These are phyloP conservation scores for Cryptococcus amylolentus DNA, from an alignment of 1,284 basidiomycete genomes.

Conservation along the genomic window DNA sequence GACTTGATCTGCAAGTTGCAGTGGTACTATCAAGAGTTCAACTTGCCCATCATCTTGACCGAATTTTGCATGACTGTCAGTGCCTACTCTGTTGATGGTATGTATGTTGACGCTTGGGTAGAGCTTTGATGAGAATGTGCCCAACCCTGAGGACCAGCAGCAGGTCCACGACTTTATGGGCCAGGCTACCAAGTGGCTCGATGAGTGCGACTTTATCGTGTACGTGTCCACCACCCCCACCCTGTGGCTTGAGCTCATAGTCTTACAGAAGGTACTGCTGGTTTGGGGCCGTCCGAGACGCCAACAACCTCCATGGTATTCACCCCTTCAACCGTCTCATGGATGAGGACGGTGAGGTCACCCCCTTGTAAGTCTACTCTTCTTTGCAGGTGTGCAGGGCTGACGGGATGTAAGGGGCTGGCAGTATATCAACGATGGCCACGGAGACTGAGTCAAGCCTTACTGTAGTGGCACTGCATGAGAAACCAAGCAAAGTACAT, in stretches of 20 bases:
- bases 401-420: conserved; percentile 17
- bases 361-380: conserved; percentile 26
- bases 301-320: conserved; percentile 31
- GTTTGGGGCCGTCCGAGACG: conserved; percentile 30
- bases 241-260: not conserved
- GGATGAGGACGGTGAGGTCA: conserved; percentile 31
- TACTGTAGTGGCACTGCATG: no score
- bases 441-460: conserved; percentile 10
- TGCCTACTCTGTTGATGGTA: not conserved
- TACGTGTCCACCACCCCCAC: conserved; percentile 3
- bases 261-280: conserved; percentile 29
- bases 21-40: conserved; percentile 28
- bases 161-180: conserved; percentile 48
- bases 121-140: conserved; percentile 39
- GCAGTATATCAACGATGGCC: conserved; percentile 32
- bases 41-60: conserved; percentile 40
- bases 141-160: conserved; percentile 31
- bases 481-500: no score
- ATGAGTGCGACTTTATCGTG: conserved; percentile 31
- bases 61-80: conserved; percentile 45
- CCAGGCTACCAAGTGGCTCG: conserved; percentile 37
- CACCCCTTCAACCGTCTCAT: conserved; percentile 38
- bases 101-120: conserved; percentile 1
- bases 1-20: conserved; percentile 28
- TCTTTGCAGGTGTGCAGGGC: not conserved